Base-by-base conservation (phyloP, 345 rosid genomes). In the Mangifera indica region DNA sequence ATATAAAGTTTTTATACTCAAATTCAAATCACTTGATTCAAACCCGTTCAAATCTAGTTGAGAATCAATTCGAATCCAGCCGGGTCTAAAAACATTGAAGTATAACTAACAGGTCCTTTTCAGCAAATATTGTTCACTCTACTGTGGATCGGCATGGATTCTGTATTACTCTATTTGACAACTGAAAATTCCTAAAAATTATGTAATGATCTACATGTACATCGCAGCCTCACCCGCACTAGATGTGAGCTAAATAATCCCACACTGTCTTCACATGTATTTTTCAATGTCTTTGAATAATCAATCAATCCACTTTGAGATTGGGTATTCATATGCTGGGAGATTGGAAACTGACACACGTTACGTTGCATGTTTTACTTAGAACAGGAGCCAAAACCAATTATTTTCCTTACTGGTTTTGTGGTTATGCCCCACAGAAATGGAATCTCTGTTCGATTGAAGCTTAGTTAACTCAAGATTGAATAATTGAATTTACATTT, bases 101-200 rank as follows among this genome's bases (percentile, higher is more conserved):
- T 34, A 11, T 42, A 56, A 58, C 21, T 25, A 26, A 21, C 71
- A 15, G 18, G 76, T 67, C 75, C 24, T 54, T 81, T 72, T 62
- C 75, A 76, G 48, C 63, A 53, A 66, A 69, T 46, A 62, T 65
- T 20, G 18, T 59, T n/a, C 12, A 40, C 7, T 17, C 6, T 42
- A 70, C 44, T 68, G 71, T 70, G 82, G 60, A 42, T 69, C 68
- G 56, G 44, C 69, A 17, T 7, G 42, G 7, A 37, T 7, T 5
- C 1, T 1, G 9, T 0, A 37, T 5, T 6, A 37, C 3, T 34
- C 22, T 56, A n/a, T n/a, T n/a, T n/a, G n/a, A n/a, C n/a, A n/a
- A n/a, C n/a, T n/a, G n/a, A n/a, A n/a, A n/a, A n/a, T n/a, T n/a
- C n/a, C n/a, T n/a, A n/a, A n/a, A n/a, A n/a, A n/a, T n/a, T n/a